Evolutionary conservation across 108 stramenopile genomes (phyloP).

Genomic region (Parietichytrium sp.): DNA sequence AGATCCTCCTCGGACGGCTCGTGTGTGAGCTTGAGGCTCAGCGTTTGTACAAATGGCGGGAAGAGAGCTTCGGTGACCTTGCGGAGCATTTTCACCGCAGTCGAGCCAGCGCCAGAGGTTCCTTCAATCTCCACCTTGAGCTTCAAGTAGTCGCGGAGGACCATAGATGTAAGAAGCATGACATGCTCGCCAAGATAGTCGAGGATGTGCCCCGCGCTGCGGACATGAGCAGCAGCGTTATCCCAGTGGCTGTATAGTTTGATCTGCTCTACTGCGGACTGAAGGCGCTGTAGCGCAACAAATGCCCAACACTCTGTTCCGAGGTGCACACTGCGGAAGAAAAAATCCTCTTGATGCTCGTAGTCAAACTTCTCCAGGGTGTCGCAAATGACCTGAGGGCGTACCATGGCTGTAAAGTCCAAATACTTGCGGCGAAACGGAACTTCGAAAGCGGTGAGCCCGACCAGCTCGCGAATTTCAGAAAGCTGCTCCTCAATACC

Average conservation of each 20-base stretch:
- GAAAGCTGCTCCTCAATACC: slow-evolving; percentile 48
- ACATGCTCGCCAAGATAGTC: slow-evolving; percentile 48
- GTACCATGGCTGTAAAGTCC: slow-evolving; percentile 40
- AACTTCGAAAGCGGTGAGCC: slow-evolving; percentile 29
- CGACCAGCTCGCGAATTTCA: slow-evolving; percentile 40
- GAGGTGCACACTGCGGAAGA: slow-evolving; percentile 47
- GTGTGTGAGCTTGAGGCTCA: too few relatives aligned
- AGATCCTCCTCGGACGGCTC: not conserved
- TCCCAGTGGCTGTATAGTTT: slow-evolving; percentile 26
- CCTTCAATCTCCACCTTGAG: slow-evolving; percentile 53
- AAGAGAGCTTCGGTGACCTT: not conserved
- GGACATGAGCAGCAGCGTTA: slow-evolving; percentile 43
- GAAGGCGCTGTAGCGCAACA: slow-evolving; percentile 23
- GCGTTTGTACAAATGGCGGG: slow-evolving; percentile 33
- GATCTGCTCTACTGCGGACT: slow-evolving; percentile 26
- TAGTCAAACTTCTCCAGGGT: slow-evolving; percentile 36
- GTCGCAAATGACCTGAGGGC: slow-evolving; percentile 28
- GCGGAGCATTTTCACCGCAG: slow-evolving; percentile 38
- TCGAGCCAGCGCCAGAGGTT: slow-evolving; percentile 43
- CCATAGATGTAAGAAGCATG: slow-evolving; percentile 51
- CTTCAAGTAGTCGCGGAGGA: slow-evolving; percentile 48
- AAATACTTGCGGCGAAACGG: slow-evolving; percentile 38
- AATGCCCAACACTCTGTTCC: slow-evolving; percentile 54
- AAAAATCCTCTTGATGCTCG: slow-evolving; percentile 49
- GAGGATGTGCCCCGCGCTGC: slow-evolving; percentile 39